Conservation (phyloP, 371 early-diverging fungal species). For the Parasitella parasitica region DNA sequence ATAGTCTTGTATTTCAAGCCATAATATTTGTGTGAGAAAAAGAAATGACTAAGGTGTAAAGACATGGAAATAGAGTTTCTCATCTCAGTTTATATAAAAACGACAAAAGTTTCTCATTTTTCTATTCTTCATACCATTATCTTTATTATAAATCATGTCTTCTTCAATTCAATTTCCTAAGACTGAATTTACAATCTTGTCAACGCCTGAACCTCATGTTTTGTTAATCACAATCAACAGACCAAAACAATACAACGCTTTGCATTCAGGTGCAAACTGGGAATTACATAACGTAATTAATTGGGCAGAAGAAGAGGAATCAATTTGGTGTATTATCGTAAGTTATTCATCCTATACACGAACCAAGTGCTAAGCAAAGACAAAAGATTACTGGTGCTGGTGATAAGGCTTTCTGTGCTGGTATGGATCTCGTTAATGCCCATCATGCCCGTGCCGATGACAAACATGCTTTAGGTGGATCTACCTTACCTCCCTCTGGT, state of each 20-base stretch:
- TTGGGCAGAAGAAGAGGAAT: constrained; percentile 47
- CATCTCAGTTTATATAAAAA: neutral
- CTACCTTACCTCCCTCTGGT: constrained; percentile 35
- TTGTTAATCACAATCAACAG: constrained; percentile 51
- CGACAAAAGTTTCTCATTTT: neutral
- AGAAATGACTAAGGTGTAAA: constrained; percentile 1
- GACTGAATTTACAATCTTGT: constrained; percentile 32
- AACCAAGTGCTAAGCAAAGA: neutral
- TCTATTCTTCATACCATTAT: neutral
- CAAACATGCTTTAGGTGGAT: neutral
- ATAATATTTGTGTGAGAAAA: constrained; percentile 3
- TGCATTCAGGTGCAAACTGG: constrained; percentile 42
- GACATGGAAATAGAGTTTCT: neutral
- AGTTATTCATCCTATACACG: neutral
- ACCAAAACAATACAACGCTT: constrained; percentile 43
- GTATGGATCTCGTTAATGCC: constrained; percentile 49
- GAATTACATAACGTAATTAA: constrained; percentile 40
- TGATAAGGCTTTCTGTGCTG: constrained; percentile 48
- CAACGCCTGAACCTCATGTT: constrained; percentile 39
- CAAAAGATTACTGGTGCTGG: constrained; percentile 50
- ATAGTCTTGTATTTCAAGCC: neutral
- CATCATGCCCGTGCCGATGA: constrained; percentile 17
- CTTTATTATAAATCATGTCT: neutral
- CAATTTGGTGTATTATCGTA: constrained; percentile 50
- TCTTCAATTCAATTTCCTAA: constrained; percentile 27